phyloP scores from a whole-genome alignment of 352 stramenopile genomes.

The Phytophthora idaei region DNA sequence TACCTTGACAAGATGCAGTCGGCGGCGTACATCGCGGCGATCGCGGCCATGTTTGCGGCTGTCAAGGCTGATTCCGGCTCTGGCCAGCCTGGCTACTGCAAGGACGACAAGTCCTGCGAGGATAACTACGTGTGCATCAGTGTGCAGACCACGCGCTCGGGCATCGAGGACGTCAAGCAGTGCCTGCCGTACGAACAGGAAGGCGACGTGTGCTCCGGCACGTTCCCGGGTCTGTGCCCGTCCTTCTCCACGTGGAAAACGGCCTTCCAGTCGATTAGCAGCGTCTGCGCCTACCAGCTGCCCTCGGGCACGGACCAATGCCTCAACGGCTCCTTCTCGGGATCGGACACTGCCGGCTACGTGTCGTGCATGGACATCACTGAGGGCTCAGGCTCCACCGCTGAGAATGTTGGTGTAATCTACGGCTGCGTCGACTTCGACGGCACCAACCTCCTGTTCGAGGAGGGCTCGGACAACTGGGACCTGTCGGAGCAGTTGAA shows the following conservation, averaged over 20 bases:
- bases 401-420: constrained; percentile 57
- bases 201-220: constrained; percentile 66
- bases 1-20: constrained; percentile 33
- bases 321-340: constrained; percentile 35
- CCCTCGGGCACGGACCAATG: constrained; percentile 54
- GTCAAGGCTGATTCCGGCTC: constrained; percentile 47
- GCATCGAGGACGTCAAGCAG: constrained; percentile 76
- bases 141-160: constrained; percentile 78
- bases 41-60: constrained; percentile 29
- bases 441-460: constrained; percentile 60
- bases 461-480: constrained; percentile 52
- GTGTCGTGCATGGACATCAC: constrained; percentile 48
- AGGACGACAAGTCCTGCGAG: constrained; percentile 59
- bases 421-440: constrained; percentile 86
- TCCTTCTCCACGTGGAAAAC: constrained; percentile 78
- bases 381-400: constrained; percentile 37
- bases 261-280: constrained; percentile 67
- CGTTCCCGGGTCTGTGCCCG: constrained; percentile 61
- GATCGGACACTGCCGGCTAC: constrained; percentile 33
- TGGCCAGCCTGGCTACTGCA: constrained; percentile 63
- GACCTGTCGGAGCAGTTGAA: constrained; percentile 62
- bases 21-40: constrained; percentile 29
- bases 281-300: constrained; percentile 72
- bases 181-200: constrained; percentile 59
- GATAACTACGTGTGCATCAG: constrained; percentile 67